phyloP scores from a whole-genome alignment of 352 stramenopile genomes.

The Elongisporangium undulatum region DNA sequence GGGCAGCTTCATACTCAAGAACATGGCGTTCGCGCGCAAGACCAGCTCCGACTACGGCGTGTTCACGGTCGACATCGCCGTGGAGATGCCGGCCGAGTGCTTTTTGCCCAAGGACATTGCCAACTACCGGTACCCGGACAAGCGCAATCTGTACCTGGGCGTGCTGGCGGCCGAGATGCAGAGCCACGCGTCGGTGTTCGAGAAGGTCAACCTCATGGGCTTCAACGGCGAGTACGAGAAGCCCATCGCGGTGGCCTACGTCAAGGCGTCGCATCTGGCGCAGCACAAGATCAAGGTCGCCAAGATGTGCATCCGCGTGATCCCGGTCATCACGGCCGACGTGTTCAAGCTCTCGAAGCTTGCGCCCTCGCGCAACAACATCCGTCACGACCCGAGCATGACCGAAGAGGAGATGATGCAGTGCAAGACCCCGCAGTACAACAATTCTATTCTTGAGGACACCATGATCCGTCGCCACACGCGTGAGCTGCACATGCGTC shows the following conservation, averaged over 20 bases:
- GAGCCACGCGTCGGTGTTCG: conserved; percentile 28
- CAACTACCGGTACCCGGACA: conserved; percentile 90
- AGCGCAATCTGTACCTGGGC: conserved; percentile 83
- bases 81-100: conserved; percentile 78
- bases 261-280: conserved; percentile 29
- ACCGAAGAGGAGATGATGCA: conserved; percentile 64
- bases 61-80: conserved; percentile 72
- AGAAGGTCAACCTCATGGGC: conserved; percentile 48
- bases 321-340: conserved; percentile 62
- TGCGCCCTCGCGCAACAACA: conserved; percentile 77
- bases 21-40: conserved; percentile 59
- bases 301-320: conserved; percentile 57
- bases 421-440: conserved; percentile 84
- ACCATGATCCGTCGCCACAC: conserved; percentile 84
- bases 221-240: conserved; percentile 83
- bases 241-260: conserved; percentile 56
- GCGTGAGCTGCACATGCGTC: conserved; percentile 63
- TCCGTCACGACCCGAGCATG: conserved; percentile 72
- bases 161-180: conserved; percentile 65
- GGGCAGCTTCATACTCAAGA: conserved; percentile 86
- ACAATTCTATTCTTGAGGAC: conserved; percentile 90
- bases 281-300: conserved; percentile 45
- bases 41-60: conserved; percentile 45
- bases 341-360: conserved; percentile 84
- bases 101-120: conserved; percentile 88